Percentiles rank a stretch among this genome's conserved stretches.
Conservation (phyloP, 2,329 filamentous ascomycete genomes). For the Chlorencoelia australis region DNA sequence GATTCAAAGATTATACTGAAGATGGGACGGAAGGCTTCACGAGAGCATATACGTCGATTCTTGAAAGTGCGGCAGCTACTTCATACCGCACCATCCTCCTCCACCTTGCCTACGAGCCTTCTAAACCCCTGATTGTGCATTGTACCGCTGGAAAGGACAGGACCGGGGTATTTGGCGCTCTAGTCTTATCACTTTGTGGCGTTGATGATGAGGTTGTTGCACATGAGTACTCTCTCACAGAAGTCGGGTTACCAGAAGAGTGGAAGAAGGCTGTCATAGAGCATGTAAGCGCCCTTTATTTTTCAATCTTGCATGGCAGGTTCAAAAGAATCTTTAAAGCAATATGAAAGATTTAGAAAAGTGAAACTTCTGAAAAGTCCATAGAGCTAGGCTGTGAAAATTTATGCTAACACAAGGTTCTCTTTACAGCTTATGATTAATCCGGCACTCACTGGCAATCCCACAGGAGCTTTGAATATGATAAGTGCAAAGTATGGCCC, state of each 20-base stretch:
- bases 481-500: slow-evolving; percentile 30
- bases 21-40: slow-evolving; percentile 46
- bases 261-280: slow-evolving; percentile 42
- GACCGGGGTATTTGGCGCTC: slow-evolving; percentile 58
- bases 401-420: no score
- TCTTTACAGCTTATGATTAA: no score
- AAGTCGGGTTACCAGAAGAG: slow-evolving; percentile 43
- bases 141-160: slow-evolving; percentile 73
- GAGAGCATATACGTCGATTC: slow-evolving; percentile 52
- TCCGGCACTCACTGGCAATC: slow-evolving; percentile 33
- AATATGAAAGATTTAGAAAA: no score
- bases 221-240: slow-evolving; percentile 58
- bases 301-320: no score
- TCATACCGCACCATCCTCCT: slow-evolving; percentile 44
- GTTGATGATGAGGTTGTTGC: slow-evolving; percentile 50
- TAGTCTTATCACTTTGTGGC: slow-evolving; percentile 54
- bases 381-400: no score
- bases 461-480: slow-evolving; percentile 34
- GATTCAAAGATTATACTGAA: slow-evolving; percentile 50
- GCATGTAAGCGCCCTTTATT: no score
- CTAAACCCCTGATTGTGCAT: slow-evolving; percentile 52
- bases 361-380: no score
- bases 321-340: no score
- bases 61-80: slow-evolving; percentile 40
- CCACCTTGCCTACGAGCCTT: slow-evolving; percentile 27